Evolutionary conservation across 257 asterid genomes (phyloP).

Genomic region (Solanum clarkiae): DNA sequence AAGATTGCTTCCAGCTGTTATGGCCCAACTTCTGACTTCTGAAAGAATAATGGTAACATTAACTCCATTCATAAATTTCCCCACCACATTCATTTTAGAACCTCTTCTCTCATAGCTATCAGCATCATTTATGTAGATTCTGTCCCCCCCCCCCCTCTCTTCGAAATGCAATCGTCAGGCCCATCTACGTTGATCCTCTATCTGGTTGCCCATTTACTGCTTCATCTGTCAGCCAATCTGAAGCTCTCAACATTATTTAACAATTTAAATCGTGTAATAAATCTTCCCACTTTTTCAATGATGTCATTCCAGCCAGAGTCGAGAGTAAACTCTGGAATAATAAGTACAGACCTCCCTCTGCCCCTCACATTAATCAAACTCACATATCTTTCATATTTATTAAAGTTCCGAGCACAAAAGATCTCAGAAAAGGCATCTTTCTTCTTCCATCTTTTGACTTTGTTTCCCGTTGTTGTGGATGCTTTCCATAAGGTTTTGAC

Average conservation of each 20-base stretch:
- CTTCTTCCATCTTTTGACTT: not conserved
- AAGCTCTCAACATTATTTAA: not conserved
- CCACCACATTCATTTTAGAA: not conserved
- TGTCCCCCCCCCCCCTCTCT: not conserved
- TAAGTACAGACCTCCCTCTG: not conserved
- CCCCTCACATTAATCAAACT: not conserved
- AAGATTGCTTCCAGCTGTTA: not conserved
- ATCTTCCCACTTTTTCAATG: not conserved
- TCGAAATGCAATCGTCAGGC: not conserved
- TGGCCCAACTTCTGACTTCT: not conserved
- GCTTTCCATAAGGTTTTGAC: not conserved
- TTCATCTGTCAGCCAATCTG: not conserved
- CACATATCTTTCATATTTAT: not conserved
- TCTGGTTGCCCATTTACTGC: not conserved
- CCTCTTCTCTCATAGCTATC: not conserved
- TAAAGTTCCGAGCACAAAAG: not conserved
- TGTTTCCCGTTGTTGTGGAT: not conserved
- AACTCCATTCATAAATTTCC: not conserved
- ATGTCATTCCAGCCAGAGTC: not conserved
- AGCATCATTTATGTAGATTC: not conserved
- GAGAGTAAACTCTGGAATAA: not conserved
- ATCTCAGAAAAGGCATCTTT: not conserved
- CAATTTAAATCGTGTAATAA: not conserved
- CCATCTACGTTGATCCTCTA: not conserved
- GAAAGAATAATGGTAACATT: not conserved